Conservation (phyloP, 2,329 filamentous ascomycete species). For the Claviceps arundinis region DNA sequence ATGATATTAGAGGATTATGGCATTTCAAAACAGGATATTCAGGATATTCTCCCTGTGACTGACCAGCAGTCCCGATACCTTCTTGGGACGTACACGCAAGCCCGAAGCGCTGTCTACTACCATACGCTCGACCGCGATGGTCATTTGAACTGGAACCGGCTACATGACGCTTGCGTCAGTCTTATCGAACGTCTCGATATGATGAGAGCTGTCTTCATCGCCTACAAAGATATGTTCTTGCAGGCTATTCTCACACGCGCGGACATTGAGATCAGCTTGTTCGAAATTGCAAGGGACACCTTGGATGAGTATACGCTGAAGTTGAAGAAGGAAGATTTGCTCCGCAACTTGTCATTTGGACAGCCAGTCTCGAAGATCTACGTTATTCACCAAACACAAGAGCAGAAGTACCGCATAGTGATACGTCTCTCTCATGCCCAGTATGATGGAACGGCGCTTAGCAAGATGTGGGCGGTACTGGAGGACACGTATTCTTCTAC, state of each 20-base stretch:
- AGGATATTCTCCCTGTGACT: constrained; percentile 1
- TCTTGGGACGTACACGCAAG: constrained; percentile 1
- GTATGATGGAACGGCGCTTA: constrained; percentile 3
- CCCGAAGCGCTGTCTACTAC: constrained; percentile 3
- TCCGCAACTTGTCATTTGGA: neutral
- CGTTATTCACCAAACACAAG: neutral
- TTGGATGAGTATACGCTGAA: constrained; percentile 1
- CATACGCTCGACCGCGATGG: constrained; percentile 1
- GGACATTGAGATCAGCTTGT: neutral
- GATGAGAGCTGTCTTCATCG: constrained; percentile 2
- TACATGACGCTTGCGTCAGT: neutral
- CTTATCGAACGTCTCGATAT: constrained; percentile 1
- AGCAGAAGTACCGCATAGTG: neutral
- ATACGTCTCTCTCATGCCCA: constrained; percentile 3
- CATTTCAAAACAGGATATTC: neutral
- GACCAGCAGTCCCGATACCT: constrained; percentile 3
- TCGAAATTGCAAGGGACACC: neutral
- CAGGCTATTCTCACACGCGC: neutral
- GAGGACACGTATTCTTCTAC: neutral
- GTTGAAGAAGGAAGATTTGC: constrained; percentile 1
- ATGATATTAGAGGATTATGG: neutral
- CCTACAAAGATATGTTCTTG: constrained; percentile 2
- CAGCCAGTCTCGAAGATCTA: neutral
- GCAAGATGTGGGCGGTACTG: constrained; percentile 1
- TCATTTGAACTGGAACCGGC: neutral